Conservation (phyloP, 805 yeast species). For the Candida suzukii region DNA sequence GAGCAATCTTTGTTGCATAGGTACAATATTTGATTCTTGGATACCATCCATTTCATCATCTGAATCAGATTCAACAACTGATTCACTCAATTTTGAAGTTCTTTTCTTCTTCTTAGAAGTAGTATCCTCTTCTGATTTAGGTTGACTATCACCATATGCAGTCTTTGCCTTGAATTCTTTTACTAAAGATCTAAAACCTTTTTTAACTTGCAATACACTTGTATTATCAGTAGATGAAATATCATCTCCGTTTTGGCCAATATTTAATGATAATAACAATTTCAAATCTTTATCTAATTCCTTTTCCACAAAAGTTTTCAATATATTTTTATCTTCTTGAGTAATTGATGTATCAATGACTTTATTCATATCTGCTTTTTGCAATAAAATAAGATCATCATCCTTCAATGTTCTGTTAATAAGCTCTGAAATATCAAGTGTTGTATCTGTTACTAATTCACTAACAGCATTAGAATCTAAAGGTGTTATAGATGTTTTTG, state of each 20-base stretch:
- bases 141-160: not conserved
- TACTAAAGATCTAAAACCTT: constrained; percentile 21
- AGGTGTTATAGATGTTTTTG: constrained; percentile 1
- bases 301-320: constrained; percentile 53
- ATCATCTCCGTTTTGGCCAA: constrained; percentile 30
- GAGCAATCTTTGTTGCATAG: not conserved
- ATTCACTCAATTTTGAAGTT: too few relatives aligned
- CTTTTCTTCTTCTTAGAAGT: not conserved
- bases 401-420: constrained; percentile 57
- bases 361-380: constrained; percentile 65
- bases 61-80: not conserved
- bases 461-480: constrained; percentile 17
- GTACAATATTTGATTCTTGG: not conserved
- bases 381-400: constrained; percentile 60
- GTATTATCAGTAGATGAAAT: constrained; percentile 4
- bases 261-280: constrained; percentile 37
- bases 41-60: not conserved
- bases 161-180: constrained; percentile 20
- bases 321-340: constrained; percentile 72
- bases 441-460: constrained; percentile 27
- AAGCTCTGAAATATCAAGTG: constrained; percentile 47
- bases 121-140: not conserved
- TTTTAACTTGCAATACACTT: constrained; percentile 11
- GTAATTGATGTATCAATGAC: constrained; percentile 70
- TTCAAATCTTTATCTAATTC: constrained; percentile 50